Evolutionary conservation across 768 basidiomycete genomes (phyloP).

Genomic region (Asterophora parasitica): DNA sequence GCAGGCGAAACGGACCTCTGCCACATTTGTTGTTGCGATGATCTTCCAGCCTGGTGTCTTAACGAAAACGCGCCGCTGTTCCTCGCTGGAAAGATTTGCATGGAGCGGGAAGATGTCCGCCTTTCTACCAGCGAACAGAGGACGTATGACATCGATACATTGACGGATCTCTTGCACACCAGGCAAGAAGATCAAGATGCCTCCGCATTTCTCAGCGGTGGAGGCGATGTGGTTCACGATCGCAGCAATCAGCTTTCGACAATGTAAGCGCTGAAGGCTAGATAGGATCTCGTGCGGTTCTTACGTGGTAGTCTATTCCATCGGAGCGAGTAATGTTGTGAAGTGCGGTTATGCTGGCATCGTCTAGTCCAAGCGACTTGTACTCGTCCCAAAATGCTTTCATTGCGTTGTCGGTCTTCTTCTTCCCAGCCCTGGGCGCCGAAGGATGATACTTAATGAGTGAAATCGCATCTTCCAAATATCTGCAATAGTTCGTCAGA

Average conservation of each 20-base stretch:
- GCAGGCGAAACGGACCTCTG: constrained; percentile 50
- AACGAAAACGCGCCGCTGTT: constrained; percentile 76
- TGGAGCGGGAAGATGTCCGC: constrained; percentile 74
- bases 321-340: constrained; percentile 57
- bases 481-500: constrained; percentile 36
- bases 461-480: constrained; percentile 77
- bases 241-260: constrained; percentile 54
- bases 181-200: constrained; percentile 85
- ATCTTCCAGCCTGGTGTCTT: constrained; percentile 69
- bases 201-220: constrained; percentile 46
- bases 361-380: constrained; percentile 48
- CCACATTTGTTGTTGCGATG: constrained; percentile 87
- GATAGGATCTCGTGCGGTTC: constrained; percentile 2
- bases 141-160: constrained; percentile 59
- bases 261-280: constrained; percentile 2
- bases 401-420: constrained; percentile 41
- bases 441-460: constrained; percentile 50
- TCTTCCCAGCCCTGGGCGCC: constrained; percentile 25
- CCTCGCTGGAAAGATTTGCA: constrained; percentile 80
- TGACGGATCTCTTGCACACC: constrained; percentile 86
- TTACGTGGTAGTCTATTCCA: constrained; percentile 70
- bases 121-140: constrained; percentile 26
- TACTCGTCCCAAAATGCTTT: constrained; percentile 45
- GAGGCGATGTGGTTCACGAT: constrained; percentile 60
- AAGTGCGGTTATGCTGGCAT: constrained; percentile 46